Percentiles rank a stretch among this genome's conserved stretches.
These are phyloP conservation scores for Selaginella moellendorffii DNA, from an alignment of 75 land plant genomes.

Conservation along the genomic window DNA sequence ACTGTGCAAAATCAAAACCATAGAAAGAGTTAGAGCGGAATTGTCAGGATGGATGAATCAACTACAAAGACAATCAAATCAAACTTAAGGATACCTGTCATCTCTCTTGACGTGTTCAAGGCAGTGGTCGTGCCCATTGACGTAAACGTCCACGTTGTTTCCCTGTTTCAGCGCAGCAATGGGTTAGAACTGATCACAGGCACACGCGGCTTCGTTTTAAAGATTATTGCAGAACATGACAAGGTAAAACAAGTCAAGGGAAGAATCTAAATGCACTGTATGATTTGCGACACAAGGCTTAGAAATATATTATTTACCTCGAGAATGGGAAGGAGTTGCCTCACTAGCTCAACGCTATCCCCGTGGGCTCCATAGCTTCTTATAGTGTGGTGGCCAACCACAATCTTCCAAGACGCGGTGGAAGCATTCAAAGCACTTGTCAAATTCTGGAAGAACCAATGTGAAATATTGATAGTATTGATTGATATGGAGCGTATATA, in stretches of 20 bases:
- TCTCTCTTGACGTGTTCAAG: slow-evolving; percentile 16
- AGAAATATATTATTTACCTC: slow-evolving; percentile 11
- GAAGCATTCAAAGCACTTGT: slow-evolving; percentile 3
- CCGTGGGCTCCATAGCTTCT: slow-evolving; percentile 13
- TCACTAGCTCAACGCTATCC: slow-evolving; percentile 12
- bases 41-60: too few relatives aligned
- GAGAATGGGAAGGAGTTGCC: slow-evolving; percentile 15
- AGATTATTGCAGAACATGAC: too few relatives aligned
- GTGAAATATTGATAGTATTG: not conserved
- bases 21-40: too few relatives aligned
- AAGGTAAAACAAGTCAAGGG: too few relatives aligned
- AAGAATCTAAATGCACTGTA: too few relatives aligned
- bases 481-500: slow-evolving; percentile 11
- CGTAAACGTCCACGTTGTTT: slow-evolving; percentile 18
- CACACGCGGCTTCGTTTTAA: too few relatives aligned
- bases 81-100: slow-evolving; percentile 11
- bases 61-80: not conserved
- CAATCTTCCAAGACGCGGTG: slow-evolving; percentile 19
- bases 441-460: slow-evolving; percentile 12
- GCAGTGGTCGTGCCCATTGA: slow-evolving; percentile 26
- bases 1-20: slow-evolving; percentile 15
- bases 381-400: slow-evolving; percentile 23
- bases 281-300: too few relatives aligned
- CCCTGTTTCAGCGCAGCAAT: too few relatives aligned
- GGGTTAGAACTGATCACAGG: too few relatives aligned